Evolutionary conservation across 108 stramenopile species (phyloP).

Genomic region (Chaetoceros muelleri): DNA sequence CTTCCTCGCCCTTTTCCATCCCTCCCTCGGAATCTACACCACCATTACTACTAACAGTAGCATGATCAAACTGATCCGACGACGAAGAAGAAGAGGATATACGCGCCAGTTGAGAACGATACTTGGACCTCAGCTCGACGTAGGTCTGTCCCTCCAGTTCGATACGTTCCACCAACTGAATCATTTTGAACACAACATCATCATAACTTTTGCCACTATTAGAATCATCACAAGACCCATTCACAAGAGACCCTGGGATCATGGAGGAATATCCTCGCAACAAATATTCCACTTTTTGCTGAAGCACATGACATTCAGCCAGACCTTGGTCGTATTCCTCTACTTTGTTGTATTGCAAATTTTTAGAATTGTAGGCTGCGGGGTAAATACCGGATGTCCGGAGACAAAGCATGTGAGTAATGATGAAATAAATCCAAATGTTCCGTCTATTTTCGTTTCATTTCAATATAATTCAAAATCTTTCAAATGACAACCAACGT

Average conservation of each 20-base stretch:
- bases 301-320: neutral
- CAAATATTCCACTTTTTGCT: neutral
- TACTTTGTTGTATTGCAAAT: neutral
- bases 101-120: neutral
- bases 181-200: neutral
- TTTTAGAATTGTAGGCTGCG: neutral
- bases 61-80: neutral
- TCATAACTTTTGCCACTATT: neutral
- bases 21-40: neutral
- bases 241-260: neutral
- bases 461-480: too few species aligned
- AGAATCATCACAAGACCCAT: neutral
- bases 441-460: too few species aligned
- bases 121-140: neutral
- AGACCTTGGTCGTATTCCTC: neutral
- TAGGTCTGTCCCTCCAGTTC: conserved; percentile 1
- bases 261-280: neutral
- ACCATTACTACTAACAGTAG: neutral
- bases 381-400: neutral
- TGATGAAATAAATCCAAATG: too few species aligned
- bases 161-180: neutral
- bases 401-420: too few species aligned
- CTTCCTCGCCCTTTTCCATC: neutral
- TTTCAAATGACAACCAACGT: too few species aligned
- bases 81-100: neutral